Percentiles rank a stretch among this genome's conserved stretches.
Evolutionary conservation across 768 basidiomycete genomes (phyloP).

Genomic region (Mycena albidolilacea): DNA sequence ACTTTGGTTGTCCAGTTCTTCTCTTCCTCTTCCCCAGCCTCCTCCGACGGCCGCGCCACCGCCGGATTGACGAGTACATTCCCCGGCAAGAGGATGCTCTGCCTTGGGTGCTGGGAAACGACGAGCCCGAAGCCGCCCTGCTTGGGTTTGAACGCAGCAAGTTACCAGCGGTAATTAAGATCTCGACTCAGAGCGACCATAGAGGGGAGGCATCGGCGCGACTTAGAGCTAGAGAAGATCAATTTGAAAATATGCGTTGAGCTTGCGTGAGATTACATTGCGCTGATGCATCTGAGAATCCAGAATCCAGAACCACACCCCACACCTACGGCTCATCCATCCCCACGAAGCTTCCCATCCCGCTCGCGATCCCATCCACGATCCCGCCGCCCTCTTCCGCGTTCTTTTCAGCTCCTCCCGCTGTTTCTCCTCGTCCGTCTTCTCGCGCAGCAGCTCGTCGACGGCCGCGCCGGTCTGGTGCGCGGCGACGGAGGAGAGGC

Average conservation of each 20-base stretch:
- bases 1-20: neutral
- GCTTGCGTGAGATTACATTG: too few relatives aligned
- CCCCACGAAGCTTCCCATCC: conserved; percentile 60
- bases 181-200: too few relatives aligned
- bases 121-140: conserved; percentile 38
- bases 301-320: neutral
- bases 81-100: conserved; percentile 32
- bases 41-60: conserved; percentile 24
- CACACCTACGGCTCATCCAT: conserved; percentile 59
- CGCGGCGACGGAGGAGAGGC: conserved; percentile 68
- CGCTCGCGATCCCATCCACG: conserved; percentile 49
- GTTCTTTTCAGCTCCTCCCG: conserved; percentile 24
- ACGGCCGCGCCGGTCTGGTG: conserved; percentile 63
- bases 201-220: too few relatives aligned
- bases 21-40: conserved; percentile 14
- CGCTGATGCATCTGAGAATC: neutral
- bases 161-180: too few relatives aligned
- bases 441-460: conserved; percentile 51
- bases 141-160: conserved; percentile 15
- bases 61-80: conserved; percentile 17
- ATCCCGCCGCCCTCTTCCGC: conserved; percentile 44
- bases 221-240: too few relatives aligned
- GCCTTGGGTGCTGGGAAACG: conserved; percentile 33
- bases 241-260: too few relatives aligned
- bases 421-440: conserved; percentile 30